A percentile compares a stretch with the other conserved stretches of the same genome.
phyloP scores from a whole-genome alignment of 179 eudicot species.

The Spinacia oleracea region DNA sequence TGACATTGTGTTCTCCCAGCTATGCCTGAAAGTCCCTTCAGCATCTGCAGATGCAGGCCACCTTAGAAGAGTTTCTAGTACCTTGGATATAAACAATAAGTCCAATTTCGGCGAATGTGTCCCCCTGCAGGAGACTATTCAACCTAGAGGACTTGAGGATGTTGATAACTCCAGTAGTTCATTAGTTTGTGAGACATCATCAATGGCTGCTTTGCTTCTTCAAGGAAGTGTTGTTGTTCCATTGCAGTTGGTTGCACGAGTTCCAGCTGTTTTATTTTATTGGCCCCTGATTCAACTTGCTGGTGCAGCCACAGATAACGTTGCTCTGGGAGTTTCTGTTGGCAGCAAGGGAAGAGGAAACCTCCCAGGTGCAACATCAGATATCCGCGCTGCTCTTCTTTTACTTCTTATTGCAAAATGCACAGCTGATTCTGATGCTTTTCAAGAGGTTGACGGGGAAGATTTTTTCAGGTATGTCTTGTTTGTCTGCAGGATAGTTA shows the following conservation, averaged over 20 bases:
- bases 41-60: constrained; percentile 46
- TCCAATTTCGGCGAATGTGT: constrained; percentile 41
- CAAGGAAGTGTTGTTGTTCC: constrained; percentile 95
- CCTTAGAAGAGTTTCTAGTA: constrained; percentile 40
- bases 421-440: constrained; percentile 92
- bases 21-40: constrained; percentile 84
- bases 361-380: constrained; percentile 97
- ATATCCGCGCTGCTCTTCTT: constrained; percentile 95
- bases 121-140: constrained; percentile 42
- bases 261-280: constrained; percentile 85
- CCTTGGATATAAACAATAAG: constrained; percentile 33
- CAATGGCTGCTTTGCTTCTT: constrained; percentile 95
- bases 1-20: constrained; percentile 89
- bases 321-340: constrained; percentile 97
- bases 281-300: constrained; percentile 99
- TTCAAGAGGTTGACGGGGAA: constrained; percentile 86
- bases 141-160: constrained; percentile 56
- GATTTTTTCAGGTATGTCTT: constrained; percentile 74
- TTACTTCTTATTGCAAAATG: constrained; percentile 97
- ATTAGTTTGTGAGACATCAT: constrained; percentile 68
- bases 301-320: constrained; percentile 94
- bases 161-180: constrained; percentile 38
- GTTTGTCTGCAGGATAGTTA: not conserved
- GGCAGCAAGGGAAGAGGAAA: constrained; percentile 99
- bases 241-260: constrained; percentile 87